Percentiles rank a stretch among this genome's conserved stretches.
phyloP scores from a whole-genome alignment of 257 asterid species.

The Osmanthus fragrans region DNA sequence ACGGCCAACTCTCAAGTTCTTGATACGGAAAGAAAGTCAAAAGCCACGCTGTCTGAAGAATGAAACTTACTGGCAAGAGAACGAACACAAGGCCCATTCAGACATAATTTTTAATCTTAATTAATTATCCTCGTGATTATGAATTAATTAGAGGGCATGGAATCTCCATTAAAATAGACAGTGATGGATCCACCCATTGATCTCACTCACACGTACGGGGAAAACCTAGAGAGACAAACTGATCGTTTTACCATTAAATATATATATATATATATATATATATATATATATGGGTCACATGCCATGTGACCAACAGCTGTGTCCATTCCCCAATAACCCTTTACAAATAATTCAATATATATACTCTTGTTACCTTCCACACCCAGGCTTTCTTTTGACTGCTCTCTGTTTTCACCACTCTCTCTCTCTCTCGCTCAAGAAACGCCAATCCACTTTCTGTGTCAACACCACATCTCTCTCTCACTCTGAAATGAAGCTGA shows the following conservation, averaged over 20 bases:
- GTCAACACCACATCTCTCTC: constrained; percentile 8
- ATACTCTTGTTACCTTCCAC: constrained; percentile 45
- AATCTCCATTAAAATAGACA: constrained; percentile 50
- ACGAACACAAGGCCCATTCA: constrained; percentile 7
- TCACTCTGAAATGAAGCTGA: constrained; percentile 47
- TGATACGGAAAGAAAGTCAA: no score
- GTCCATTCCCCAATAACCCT: background rate
- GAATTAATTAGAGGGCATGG: constrained; percentile 47
- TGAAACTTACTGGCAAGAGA: constrained; percentile 12
- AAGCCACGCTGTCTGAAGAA: background rate
- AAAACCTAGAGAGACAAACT: constrained; percentile 54
- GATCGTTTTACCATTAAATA: constrained; percentile 22
- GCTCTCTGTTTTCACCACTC: constrained; percentile 29
- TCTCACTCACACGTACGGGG: constrained; percentile 61
- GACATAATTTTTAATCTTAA: background rate
- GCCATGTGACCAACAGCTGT: constrained; percentile 90
- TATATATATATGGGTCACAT: constrained; percentile 52
- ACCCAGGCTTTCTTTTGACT: constrained; percentile 47
- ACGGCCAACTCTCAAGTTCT: background rate
- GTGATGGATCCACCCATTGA: constrained; percentile 47
- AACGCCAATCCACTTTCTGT: constrained; percentile 21
- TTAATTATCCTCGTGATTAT: constrained; percentile 35
- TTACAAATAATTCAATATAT: constrained; percentile 34
- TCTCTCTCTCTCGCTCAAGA: constrained; percentile 21
- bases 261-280: no score